phyloP scores from a whole-genome alignment of 768 basidiomycete genomes.

The Cystobasidiopsis lactophilus region DNA sequence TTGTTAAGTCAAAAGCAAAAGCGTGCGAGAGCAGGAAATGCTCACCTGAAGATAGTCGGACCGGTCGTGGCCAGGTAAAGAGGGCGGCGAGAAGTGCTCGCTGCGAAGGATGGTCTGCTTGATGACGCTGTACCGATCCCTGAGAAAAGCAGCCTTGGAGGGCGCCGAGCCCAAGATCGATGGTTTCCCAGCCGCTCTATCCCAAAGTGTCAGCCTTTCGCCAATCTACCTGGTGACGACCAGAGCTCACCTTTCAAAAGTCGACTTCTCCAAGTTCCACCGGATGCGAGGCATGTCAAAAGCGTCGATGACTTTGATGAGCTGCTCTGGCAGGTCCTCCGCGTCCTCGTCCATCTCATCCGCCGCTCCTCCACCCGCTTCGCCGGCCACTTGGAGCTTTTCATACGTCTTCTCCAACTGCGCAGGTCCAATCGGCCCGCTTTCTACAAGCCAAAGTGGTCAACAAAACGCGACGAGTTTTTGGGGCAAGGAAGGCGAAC shows the following conservation, averaged over 20 bases:
- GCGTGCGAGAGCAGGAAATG: background rate
- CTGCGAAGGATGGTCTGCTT: slow-evolving; percentile 82
- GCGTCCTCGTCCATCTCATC: slow-evolving; percentile 1
- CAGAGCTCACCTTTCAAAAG: slow-evolving; percentile 56
- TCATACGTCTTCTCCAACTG: slow-evolving; percentile 16
- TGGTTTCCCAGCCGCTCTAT: slow-evolving; percentile 25
- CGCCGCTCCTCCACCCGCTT: background rate
- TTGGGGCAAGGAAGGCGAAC: slow-evolving; percentile 1
- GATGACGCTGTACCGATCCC: slow-evolving; percentile 73
- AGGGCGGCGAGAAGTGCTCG: slow-evolving; percentile 93
- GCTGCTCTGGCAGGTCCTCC: slow-evolving; percentile 9
- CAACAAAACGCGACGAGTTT: background rate
- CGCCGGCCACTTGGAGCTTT: slow-evolving; percentile 8
- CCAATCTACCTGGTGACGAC: background rate
- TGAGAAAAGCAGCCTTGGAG: slow-evolving; percentile 50
- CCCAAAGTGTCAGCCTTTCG: no score
- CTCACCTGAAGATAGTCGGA: slow-evolving; percentile 68
- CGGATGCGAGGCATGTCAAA: slow-evolving; percentile 91
- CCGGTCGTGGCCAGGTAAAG: slow-evolving; percentile 57
- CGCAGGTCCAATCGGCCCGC: background rate
- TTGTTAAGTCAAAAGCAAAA: background rate
- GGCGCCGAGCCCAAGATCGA: slow-evolving; percentile 67
- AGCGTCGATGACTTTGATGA: slow-evolving; percentile 55
- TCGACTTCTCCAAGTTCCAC: slow-evolving; percentile 65
- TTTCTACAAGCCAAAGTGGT: background rate